Conservation (phyloP, 2,329 filamentous ascomycete genomes). For the Aureobasidium lini region DNA sequence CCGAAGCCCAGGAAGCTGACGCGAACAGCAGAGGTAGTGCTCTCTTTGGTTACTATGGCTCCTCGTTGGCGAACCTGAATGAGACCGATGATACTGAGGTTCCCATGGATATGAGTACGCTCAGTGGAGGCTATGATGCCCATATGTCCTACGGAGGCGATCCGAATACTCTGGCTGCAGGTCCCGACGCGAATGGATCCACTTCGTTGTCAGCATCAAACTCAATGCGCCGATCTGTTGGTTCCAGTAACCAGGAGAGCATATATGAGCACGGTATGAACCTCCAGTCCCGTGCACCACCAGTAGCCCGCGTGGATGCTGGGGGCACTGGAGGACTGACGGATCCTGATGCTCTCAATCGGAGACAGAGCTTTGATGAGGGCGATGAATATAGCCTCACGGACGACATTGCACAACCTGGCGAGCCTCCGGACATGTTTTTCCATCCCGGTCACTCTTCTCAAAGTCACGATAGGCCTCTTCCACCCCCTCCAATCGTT, state of each 20-base stretch:
- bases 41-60: constrained; percentile 23
- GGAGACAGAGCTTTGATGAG: constrained; percentile 84
- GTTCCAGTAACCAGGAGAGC: constrained; percentile 32
- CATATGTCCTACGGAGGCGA: constrained; percentile 54
- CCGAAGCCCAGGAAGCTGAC: constrained; percentile 64
- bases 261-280: constrained; percentile 40
- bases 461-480: constrained; percentile 50
- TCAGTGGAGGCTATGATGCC: constrained; percentile 63
- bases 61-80: constrained; percentile 29
- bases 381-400: constrained; percentile 63
- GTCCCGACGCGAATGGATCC: constrained; percentile 25
- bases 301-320: constrained; percentile 70
- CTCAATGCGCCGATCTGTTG: constrained; percentile 38
- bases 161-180: constrained; percentile 33
- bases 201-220: constrained; percentile 34
- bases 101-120: constrained; percentile 63
- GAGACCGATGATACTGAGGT: constrained; percentile 60
- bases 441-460: constrained; percentile 65
- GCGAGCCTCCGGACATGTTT: constrained; percentile 79
- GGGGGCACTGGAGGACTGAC: constrained; percentile 84
- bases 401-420: constrained; percentile 30
- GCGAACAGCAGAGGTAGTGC: constrained; percentile 43
- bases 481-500: constrained; percentile 56
- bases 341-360: constrained; percentile 54
- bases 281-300: constrained; percentile 50